Evolutionary conservation across 2,329 filamentous ascomycete genomes (phyloP).

Genomic region (Onygenales sp.): DNA sequence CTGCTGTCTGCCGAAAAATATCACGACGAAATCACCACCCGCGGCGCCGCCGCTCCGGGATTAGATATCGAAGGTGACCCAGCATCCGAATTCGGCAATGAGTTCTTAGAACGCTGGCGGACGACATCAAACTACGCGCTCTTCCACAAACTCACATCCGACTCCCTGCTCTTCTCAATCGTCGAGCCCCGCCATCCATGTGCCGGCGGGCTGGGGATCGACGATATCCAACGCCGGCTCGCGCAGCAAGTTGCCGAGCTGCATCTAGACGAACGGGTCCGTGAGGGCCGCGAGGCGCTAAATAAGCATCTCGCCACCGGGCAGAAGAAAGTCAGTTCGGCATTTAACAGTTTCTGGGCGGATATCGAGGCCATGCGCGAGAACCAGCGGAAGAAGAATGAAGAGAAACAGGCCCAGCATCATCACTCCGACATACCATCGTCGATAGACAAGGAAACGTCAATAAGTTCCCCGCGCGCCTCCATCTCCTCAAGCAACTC

Average conservation of each 20-base stretch:
- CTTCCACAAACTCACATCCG: constrained; percentile 64
- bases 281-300: constrained; percentile 71
- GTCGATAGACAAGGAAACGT: constrained; percentile 19
- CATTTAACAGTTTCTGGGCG: constrained; percentile 80
- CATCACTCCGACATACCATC: constrained; percentile 19
- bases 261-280: constrained; percentile 83
- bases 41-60: constrained; percentile 41
- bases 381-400: constrained; percentile 50
- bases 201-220: constrained; percentile 82
- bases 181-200: constrained; percentile 89
- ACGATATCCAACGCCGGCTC: constrained; percentile 84
- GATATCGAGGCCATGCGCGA: constrained; percentile 79
- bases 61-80: constrained; percentile 70
- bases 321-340: constrained; percentile 74
- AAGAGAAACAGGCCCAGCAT: constrained; percentile 18
- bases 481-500: constrained; percentile 16
- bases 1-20: constrained; percentile 86
- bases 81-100: constrained; percentile 66
- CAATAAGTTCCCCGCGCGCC: constrained; percentile 17
- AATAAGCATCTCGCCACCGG: constrained; percentile 85
- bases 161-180: constrained; percentile 86
- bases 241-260: constrained; percentile 88
- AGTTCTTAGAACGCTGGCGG: constrained; percentile 83
- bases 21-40: constrained; percentile 48
- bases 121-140: constrained; percentile 85